Conservation (phyloP, 1,284 basidiomycete species). For the Amylostereum areolatum region DNA sequence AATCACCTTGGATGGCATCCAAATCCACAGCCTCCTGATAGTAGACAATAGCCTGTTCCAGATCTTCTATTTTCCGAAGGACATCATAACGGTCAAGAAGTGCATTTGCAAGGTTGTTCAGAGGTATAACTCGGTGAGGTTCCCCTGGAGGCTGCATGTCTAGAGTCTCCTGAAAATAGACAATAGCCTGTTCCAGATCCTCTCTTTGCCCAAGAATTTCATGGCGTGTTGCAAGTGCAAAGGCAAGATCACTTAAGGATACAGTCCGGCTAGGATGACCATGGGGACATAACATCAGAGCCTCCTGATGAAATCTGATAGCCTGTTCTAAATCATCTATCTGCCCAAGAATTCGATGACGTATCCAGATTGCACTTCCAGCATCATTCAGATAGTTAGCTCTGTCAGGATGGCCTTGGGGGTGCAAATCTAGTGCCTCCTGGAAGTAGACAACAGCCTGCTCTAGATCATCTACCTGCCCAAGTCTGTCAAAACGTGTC, state of each 20-base stretch:
- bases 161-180: background rate
- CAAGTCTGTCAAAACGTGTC: background rate
- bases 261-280: background rate
- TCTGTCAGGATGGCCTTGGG: constrained; percentile 3
- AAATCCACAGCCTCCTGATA: background rate
- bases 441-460: background rate
- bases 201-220: background rate
- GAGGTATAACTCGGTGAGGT: constrained; percentile 3
- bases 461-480: background rate
- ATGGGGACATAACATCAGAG: background rate
- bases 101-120: constrained; percentile 21
- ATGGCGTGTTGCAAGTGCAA: background rate
- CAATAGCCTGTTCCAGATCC: background rate
- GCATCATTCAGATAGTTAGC: constrained; percentile 15
- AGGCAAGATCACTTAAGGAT: background rate
- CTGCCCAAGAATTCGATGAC: background rate
- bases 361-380: constrained; percentile 19
- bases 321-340: background rate
- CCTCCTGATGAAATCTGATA: background rate
- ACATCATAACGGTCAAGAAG: constrained; percentile 19
- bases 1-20: background rate
- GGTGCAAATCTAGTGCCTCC: background rate
- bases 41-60: background rate
- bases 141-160: constrained; percentile 1
- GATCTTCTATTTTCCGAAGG: constrained; percentile 3